Evolutionary conservation across 331 rosid species (phyloP), one percentile per base, ranked within the genome.

Genomic region (Malus hybrid): DNA sequence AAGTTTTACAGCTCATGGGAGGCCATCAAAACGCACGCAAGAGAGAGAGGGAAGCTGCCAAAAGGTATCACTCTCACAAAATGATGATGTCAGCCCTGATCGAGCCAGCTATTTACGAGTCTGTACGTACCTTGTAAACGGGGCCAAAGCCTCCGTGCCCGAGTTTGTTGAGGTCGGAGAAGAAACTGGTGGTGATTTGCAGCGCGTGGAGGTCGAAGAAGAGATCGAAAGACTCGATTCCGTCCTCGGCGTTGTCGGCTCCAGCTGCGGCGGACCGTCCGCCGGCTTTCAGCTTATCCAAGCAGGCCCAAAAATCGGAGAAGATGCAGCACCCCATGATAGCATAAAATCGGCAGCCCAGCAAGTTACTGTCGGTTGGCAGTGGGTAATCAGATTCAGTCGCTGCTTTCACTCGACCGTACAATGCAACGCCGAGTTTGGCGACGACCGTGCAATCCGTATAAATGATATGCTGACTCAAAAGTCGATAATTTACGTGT

Each of bases 141-240:
- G 97, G 96, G 10, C 98, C 98, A 72, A 93, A 93, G 27, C 98
- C 98, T 9, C 98, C 98, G 69, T 88, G 97, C 19, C 98, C 98
- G 54, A 93, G 92, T 69, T 86, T 85, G 75, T 93, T 93, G 42
- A 81, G 67, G 8, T 83, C 85, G 62, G 93, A 86, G 88, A 93
- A 93, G 84, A 84, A 88, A 71, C 86, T 83, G 67, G 98, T 91
- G 46, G 98, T 97, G 50, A 89, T 79, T 69, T 93, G 91, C 55
- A 93, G 87, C 56, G 88, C 14, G 9, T 69, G 83, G 71, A 93
- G 87, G 9, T 76, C 82, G 61, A 81, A 93, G 63, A 93, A 84
- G 22, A 91, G 74, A 66, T 86, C 89, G 19, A 42, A 75, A 0
- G 88, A 68, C 13, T 60, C 85, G 27, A 14, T 71, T 10, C 22